Conservation (phyloP, 2,329 filamentous ascomycete genomes). For the Scedosporium dehoogii region DNA sequence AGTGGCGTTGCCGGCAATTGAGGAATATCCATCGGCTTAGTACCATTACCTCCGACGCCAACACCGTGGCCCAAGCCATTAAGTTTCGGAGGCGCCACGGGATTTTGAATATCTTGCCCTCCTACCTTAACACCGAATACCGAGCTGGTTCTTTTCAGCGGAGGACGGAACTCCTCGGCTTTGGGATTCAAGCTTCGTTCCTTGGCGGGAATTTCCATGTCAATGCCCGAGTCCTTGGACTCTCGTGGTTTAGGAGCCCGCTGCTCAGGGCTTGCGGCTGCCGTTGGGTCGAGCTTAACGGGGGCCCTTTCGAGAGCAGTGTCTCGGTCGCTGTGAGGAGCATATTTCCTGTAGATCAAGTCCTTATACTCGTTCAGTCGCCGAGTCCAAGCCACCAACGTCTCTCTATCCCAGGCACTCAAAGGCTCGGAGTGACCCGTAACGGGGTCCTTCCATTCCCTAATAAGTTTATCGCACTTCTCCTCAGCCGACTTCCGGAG, state of each 20-base stretch:
- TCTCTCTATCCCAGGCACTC: not conserved
- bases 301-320: too few relatives aligned
- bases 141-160: not conserved
- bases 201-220: not conserved
- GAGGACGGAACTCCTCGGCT: slow-evolving; percentile 3
- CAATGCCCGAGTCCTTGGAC: not conserved
- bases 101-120: not conserved
- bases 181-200: not conserved
- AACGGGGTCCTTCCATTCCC: slow-evolving; percentile 2
- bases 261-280: not conserved
- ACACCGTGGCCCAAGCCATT: not conserved
- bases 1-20: not conserved
- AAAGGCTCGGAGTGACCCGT: not conserved
- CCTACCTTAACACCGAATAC: not conserved
- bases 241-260: not conserved
- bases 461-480: not conserved
- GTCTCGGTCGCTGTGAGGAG: not conserved
- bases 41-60: not conserved
- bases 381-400: not conserved
- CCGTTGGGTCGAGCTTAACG: not conserved
- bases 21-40: not conserved
- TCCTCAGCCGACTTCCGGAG: slow-evolving; percentile 2
- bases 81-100: not conserved
- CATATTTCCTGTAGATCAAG: not conserved
- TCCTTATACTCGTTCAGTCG: slow-evolving; percentile 1